These are phyloP conservation scores for Cryptococcus sp. DNA, from an alignment of 1,284 basidiomycete species.

Conservation along the genomic window DNA sequence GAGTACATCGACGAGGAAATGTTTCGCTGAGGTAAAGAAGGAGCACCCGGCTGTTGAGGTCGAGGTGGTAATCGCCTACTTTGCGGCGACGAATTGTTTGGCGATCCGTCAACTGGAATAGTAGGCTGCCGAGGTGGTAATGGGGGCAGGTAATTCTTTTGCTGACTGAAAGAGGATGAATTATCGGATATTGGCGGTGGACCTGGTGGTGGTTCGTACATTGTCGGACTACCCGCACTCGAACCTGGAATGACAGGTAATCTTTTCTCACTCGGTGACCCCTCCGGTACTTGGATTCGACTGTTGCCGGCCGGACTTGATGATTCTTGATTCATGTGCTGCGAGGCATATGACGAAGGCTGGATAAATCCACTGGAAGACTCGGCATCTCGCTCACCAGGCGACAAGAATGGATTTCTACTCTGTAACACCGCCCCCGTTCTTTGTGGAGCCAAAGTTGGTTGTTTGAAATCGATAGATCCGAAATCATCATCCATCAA, in stretches of 20 bases:
- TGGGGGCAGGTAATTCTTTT: not conserved
- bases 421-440: conserved; percentile 30
- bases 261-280: not conserved
- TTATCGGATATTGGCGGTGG: conserved; percentile 45
- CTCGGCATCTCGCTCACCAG: conserved; percentile 60
- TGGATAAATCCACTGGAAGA: not conserved
- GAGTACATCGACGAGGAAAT: not conserved
- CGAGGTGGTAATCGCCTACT: not conserved
- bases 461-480: conserved; percentile 1
- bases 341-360: not conserved
- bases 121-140: not conserved
- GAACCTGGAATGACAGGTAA: not conserved
- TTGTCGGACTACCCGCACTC: not conserved
- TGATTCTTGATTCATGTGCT: not conserved
- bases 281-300: not conserved
- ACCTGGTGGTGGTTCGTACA: conserved; percentile 57
- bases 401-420: conserved; percentile 54
- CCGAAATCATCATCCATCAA: conserved; percentile 14
- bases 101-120: not conserved
- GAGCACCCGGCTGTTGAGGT: not conserved
- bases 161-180: too few relatives aligned
- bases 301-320: not conserved
- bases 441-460: conserved; percentile 15
- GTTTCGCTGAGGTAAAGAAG: not conserved
- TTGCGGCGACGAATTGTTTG: not conserved